These are phyloP conservation scores for Penicillium robsamsonii DNA, from an alignment of 495 filamentous ascomycete species.

Conservation along the genomic window DNA sequence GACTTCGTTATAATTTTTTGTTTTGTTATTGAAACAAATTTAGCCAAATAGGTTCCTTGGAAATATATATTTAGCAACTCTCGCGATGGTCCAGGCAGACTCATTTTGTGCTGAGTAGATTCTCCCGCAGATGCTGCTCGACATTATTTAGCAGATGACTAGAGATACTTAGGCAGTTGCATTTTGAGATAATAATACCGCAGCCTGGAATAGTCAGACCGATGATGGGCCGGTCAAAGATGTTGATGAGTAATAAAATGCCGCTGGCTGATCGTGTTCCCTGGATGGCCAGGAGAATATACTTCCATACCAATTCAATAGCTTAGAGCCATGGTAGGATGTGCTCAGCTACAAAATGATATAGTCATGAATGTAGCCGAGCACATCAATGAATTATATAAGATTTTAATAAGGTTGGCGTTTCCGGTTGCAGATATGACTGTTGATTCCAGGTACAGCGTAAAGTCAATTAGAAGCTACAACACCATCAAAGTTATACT, in stretches of 20 bases:
- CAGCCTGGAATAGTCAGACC: neutral
- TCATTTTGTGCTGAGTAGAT: neutral
- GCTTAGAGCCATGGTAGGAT: neutral
- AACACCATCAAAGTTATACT: neutral
- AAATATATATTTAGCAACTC: neutral
- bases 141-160: neutral
- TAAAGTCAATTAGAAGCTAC: neutral
- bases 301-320: neutral
- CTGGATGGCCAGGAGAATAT: no score
- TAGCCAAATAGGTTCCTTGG: neutral
- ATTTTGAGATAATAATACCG: neutral
- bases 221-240: neutral
- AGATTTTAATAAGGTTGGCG: neutral
- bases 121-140: neutral
- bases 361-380: neutral
- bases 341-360: neutral
- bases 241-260: neutral
- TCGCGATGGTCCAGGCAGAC: neutral
- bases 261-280: constrained; percentile 2
- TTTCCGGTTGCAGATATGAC: neutral
- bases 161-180: neutral
- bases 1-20: neutral
- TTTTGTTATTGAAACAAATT: neutral
- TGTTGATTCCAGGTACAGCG: neutral
- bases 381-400: neutral